These are phyloP conservation scores for Kwoniella botswanensis DNA, from an alignment of 768 basidiomycete species.

Conservation along the genomic window DNA sequence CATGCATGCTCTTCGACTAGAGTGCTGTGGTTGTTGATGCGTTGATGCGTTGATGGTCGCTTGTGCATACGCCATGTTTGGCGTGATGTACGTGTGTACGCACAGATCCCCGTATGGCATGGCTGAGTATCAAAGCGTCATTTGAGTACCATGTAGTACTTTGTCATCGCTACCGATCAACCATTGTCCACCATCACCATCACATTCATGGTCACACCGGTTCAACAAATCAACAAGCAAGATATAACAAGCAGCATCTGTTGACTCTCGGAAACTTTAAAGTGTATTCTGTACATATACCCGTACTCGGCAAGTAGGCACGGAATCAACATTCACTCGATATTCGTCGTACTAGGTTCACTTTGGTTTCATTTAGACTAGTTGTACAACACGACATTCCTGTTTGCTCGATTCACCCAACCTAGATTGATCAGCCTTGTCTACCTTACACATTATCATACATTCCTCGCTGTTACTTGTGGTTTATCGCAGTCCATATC, in stretches of 20 bases:
- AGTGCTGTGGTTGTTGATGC: too few relatives aligned
- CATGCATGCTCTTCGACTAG: too few relatives aligned
- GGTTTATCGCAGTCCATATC: too few relatives aligned
- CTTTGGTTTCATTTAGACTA: neutral
- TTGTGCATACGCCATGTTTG: too few relatives aligned
- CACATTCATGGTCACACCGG: neutral
- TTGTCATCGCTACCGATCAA: neutral
- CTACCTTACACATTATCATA: neutral
- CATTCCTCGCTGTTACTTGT: too few relatives aligned
- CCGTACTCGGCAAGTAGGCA: neutral
- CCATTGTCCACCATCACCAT: neutral
- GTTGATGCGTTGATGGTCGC: too few relatives aligned
- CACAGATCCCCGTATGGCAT: neutral
- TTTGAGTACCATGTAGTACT: too few relatives aligned
- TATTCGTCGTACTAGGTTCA: too few relatives aligned
- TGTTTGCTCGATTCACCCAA: neutral
- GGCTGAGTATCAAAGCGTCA: neutral
- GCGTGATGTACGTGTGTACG: neutral
- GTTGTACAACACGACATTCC: too few relatives aligned
- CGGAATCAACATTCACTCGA: too few relatives aligned
- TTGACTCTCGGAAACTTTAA: neutral
- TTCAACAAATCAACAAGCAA: neutral
- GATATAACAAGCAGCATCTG: neutral
- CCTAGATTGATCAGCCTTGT: neutral
- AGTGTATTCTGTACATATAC: neutral